Evolutionary conservation across 1,139 yeast genomes (phyloP).

Genomic region (Petasospora fabianii): DNA sequence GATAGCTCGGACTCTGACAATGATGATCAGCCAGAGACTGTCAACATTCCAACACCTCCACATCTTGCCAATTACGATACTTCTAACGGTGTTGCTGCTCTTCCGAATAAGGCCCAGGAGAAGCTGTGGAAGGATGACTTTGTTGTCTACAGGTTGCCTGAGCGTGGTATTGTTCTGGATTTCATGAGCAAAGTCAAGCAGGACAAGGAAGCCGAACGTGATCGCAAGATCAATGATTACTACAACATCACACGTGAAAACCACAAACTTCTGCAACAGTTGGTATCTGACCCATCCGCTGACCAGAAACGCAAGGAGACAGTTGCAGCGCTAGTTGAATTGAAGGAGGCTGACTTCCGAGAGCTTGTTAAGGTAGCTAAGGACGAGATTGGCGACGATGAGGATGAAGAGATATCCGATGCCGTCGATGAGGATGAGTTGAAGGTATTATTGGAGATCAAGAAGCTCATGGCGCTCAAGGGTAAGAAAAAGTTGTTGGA

Average conservation of each 20-base stretch:
- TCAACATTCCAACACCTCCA: slow-evolving; percentile 42
- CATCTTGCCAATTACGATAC: slow-evolving; percentile 41
- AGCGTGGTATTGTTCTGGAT: slow-evolving; percentile 68
- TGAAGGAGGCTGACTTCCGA: slow-evolving; percentile 29
- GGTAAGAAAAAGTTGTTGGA: slow-evolving; percentile 64
- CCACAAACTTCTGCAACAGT: slow-evolving; percentile 29
- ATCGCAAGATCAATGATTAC: slow-evolving; percentile 25
- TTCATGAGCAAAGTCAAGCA: slow-evolving; percentile 52
- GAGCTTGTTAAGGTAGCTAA: slow-evolving; percentile 38
- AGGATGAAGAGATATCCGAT: slow-evolving; percentile 10
- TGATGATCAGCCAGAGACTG: slow-evolving; percentile 39
- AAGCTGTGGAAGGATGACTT: slow-evolving; percentile 43
- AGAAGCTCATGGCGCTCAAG: slow-evolving; percentile 58
- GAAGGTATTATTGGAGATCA: slow-evolving; percentile 52
- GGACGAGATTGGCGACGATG: slow-evolving; percentile 24
- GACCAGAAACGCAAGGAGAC: too few relatives aligned
- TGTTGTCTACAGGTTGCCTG: slow-evolving; percentile 64
- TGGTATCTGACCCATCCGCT: slow-evolving; percentile 35
- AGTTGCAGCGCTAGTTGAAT: slow-evolving; percentile 24
- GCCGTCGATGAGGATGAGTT: slow-evolving; percentile 20
- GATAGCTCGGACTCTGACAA: slow-evolving; percentile 37
- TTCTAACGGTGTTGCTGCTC: slow-evolving; percentile 44
- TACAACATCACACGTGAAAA: slow-evolving; percentile 27
- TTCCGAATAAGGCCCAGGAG: slow-evolving; percentile 35
- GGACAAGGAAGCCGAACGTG: slow-evolving; percentile 24